phyloP scores from a whole-genome alignment of 2,329 filamentous ascomycete genomes.

The Emmonsia crescens region DNA sequence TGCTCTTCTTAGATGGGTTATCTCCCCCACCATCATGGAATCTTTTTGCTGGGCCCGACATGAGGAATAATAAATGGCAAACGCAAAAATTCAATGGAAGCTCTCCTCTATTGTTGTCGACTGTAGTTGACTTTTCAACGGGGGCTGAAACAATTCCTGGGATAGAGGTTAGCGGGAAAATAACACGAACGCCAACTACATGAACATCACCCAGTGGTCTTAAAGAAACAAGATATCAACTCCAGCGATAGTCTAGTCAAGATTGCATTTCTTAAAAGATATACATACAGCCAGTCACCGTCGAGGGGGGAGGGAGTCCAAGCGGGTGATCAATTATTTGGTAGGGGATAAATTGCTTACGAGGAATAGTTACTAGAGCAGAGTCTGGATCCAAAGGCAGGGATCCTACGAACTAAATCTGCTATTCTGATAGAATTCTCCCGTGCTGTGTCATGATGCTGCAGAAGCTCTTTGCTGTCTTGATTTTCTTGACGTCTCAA shows the following conservation, averaged over 20 bases:
- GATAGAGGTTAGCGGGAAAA: background rate
- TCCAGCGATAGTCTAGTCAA: background rate
- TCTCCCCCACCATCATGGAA: background rate
- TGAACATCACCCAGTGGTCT: background rate
- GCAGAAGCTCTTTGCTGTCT: background rate
- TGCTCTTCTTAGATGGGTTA: background rate
- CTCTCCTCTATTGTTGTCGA: background rate
- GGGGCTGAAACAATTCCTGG: background rate
- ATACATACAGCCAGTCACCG: background rate
- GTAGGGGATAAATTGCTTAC: background rate
- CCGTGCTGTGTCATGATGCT: background rate
- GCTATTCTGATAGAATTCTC: background rate
- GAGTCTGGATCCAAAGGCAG: background rate
- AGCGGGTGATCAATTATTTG: background rate
- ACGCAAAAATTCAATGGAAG: background rate
- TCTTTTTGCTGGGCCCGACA: background rate
- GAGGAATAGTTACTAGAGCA: background rate
- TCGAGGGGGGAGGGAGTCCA: background rate
- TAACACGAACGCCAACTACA: background rate
- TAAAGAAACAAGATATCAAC: background rate
- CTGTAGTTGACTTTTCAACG: background rate
- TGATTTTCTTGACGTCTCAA: background rate
- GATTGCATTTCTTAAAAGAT: background rate
- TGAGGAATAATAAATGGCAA: background rate
- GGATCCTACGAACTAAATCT: background rate